Percentiles rank a stretch among this genome's conserved stretches.
These are phyloP conservation scores for Coemansia sp. DNA, from an alignment of 192 early-diverging fungal species.

Conservation along the genomic window DNA sequence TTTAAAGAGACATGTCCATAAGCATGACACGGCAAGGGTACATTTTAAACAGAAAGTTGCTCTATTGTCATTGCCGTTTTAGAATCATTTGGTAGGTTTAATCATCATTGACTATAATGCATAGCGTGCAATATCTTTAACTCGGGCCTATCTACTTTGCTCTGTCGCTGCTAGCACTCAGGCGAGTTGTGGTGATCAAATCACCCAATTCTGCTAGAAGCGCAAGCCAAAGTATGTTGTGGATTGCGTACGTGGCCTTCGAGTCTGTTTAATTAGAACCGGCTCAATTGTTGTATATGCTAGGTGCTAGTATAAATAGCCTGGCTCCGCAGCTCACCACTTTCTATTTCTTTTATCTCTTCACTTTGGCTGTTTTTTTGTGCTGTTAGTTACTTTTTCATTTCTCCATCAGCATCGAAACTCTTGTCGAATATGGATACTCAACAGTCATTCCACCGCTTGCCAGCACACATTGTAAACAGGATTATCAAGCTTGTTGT, in stretches of 20 bases:
- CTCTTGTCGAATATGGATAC: neutral
- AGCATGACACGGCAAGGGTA: too few relatives aligned
- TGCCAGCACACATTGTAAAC: neutral
- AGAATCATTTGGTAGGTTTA: too few relatives aligned
- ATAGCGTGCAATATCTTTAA: neutral
- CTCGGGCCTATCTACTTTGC: neutral
- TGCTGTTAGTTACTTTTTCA: neutral
- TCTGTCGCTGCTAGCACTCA: neutral
- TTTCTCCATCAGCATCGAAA: neutral
- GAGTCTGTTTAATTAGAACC: neutral
- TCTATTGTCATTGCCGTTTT: too few relatives aligned
- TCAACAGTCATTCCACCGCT: neutral
- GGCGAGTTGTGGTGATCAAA: neutral
- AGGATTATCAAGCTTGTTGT: neutral
- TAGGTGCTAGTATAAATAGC: neutral
- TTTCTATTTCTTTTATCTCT: neutral
- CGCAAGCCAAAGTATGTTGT: neutral
- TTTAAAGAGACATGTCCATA: too few relatives aligned
- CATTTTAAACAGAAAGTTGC: too few relatives aligned
- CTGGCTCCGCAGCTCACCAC: neutral
- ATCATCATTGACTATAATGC: neutral
- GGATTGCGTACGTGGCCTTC: neutral
- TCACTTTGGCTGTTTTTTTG: neutral
- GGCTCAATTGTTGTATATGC: neutral
- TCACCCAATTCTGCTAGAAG: neutral